Evolutionary conservation across 495 filamentous ascomycete genomes (phyloP), one percentile per base, ranked within the genome.

Genomic region (Usnea hakonensis): DNA sequence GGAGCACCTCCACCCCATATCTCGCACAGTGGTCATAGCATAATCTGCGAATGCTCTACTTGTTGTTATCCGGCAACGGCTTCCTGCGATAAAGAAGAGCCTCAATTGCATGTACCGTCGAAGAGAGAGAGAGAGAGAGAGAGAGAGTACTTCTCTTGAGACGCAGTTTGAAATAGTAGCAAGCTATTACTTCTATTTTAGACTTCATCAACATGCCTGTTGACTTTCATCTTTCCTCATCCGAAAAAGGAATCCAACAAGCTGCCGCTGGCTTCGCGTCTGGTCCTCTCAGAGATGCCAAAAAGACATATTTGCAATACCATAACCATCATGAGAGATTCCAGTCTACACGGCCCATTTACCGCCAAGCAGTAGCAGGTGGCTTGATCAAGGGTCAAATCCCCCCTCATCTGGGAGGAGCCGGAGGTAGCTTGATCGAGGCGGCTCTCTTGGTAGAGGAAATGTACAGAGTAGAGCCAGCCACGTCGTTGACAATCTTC

Each of bases 361-460:
- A 81, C 56, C 68, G 67, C 13, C 64, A 69, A 35, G 79, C 78
- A 13, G 71, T 74, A 21, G 43, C 65, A 28, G 74, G 65, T 9
- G 79, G 78, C 11, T 60, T 83, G n/a, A 73, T 84, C 62, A 78
- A 78, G 54, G 76, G 73, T 30, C 77, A 81, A 58, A 68, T 83
- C 16, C 69, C 76, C 8, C 65, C 70, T 9, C 43, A 68, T 21
- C 72, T 77, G 32, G 80, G 79, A 55, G 82, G 80, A 28, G 74
- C 59, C 16, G 74, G 70, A 19, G 74, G 71, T 0, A 72, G 66
- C 19, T 72, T 83, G 10, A 46, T 79, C 21, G 79, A 82, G 40
- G 75, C 77, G 0, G 73, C 76, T 9, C 76, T 84, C 64, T 44
- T 83, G 48, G 75, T 79, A 10, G 81, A 85, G 61, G 80, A 83